Evolutionary conservation across 306 rosid genomes (phyloP).

Genomic region (Trifolium subterraneum): DNA sequence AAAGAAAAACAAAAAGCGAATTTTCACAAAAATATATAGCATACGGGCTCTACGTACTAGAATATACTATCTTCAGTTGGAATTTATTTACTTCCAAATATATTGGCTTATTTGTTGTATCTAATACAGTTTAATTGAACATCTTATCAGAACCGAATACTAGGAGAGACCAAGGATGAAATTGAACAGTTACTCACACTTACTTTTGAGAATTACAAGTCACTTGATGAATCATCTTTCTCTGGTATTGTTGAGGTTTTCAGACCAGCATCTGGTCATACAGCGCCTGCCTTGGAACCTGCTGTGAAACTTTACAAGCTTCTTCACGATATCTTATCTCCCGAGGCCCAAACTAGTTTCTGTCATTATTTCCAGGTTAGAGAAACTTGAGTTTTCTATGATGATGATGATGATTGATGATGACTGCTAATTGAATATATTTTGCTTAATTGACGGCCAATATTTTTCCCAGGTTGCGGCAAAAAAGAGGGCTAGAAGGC

Average conservation of each 20-base stretch:
- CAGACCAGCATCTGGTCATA: conserved; percentile 70
- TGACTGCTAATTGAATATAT: conserved; percentile 33
- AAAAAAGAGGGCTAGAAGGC: conserved; percentile 87
- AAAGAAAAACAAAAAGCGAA: too few species aligned
- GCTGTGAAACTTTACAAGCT: conserved; percentile 90
- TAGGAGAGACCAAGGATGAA: conserved; percentile 95
- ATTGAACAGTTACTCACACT: conserved; percentile 80
- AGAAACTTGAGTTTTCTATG: conserved; percentile 34
- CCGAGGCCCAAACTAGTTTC: conserved; percentile 88
- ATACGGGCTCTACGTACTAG: neutral
- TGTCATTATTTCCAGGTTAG: conserved; percentile 98
- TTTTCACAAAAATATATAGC: too few species aligned
- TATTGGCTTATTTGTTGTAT: conserved; percentile 24
- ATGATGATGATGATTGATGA: conserved; percentile 27
- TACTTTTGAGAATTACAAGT: conserved; percentile 89
- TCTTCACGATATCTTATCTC: conserved; percentile 93
- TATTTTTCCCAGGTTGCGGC: conserved; percentile 77
- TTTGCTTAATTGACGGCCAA: conserved; percentile 42
- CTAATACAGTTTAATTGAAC: conserved; percentile 41
- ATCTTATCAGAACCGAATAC: conserved; percentile 77
- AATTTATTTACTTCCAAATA: conserved; percentile 22
- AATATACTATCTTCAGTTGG: conserved; percentile 26
- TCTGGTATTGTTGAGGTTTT: conserved; percentile 83
- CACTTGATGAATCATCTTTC: conserved; percentile 80
- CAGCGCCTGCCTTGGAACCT: conserved; percentile 91